phyloP scores from a whole-genome alignment of 441 rosid genomes.

The Bruguiera hainesii region DNA sequence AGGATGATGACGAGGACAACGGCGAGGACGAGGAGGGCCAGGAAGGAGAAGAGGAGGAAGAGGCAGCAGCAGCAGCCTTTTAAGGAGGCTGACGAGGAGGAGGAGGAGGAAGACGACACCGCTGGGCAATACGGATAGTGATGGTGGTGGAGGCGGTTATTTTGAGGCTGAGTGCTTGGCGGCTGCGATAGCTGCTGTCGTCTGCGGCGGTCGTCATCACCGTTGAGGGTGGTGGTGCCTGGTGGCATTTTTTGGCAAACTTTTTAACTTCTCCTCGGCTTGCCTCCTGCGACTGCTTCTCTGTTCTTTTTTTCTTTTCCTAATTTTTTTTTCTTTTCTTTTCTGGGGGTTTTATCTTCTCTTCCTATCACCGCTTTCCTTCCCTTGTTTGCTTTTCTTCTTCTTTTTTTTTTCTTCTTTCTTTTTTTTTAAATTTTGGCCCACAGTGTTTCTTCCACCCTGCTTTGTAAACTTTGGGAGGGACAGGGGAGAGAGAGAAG shows the following conservation, averaged over 20 bases:
- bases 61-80: slow-evolving; percentile 98
- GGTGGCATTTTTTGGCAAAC: slow-evolving; percentile 13
- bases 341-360: not conserved
- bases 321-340: not conserved
- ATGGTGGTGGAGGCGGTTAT: slow-evolving; percentile 19
- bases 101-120: slow-evolving; percentile 36
- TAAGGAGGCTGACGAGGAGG: slow-evolving; percentile 73
- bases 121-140: slow-evolving; percentile 48
- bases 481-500: no score
- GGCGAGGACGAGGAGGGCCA: slow-evolving; percentile 66
- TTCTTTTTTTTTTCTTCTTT: no score
- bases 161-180: slow-evolving; percentile 6
- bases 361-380: no score
- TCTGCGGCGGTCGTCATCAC: slow-evolving; percentile 7
- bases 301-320: not conserved
- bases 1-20: slow-evolving; percentile 66
- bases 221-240: not conserved
- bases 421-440: no score
- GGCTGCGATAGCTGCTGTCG: slow-evolving; percentile 6
- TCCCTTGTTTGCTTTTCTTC: no score
- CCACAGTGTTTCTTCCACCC: no score
- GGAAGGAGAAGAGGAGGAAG: slow-evolving; percentile 77
- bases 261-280: not conserved
- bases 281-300: not conserved
- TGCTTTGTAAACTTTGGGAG: no score